Evolutionary conservation across 2,329 filamentous ascomycete genomes (phyloP).

Genomic region (Madurella mycetomatis): DNA sequence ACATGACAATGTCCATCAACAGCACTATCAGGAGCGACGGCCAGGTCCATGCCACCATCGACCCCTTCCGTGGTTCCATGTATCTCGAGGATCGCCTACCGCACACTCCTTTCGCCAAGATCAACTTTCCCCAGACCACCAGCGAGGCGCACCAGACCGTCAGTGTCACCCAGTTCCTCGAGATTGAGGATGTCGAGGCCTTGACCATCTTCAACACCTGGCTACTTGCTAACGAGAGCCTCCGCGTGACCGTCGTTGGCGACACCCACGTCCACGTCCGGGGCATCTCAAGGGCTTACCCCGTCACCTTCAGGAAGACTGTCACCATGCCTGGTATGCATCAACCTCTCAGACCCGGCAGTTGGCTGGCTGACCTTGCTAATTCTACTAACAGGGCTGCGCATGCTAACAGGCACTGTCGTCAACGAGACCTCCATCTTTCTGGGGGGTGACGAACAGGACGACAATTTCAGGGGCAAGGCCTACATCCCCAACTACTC

Average conservation of each 20-base stretch:
- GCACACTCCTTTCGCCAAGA: conserved; percentile 45
- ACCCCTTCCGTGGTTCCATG: conserved; percentile 49
- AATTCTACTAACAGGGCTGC: conserved; percentile 36
- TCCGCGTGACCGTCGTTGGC: conserved; percentile 49
- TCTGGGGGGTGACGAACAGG: conserved; percentile 36
- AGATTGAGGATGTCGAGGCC: conserved; percentile 43
- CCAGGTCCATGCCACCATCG: conserved; percentile 48
- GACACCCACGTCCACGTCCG: conserved; percentile 48
- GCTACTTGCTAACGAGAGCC: conserved; percentile 47
- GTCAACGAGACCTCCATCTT: conserved; percentile 49
- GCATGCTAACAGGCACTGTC: conserved; percentile 51
- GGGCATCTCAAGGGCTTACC: conserved; percentile 45
- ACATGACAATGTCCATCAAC: conserved; percentile 51
- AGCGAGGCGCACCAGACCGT: conserved; percentile 46
- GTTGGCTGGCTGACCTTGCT: background rate
- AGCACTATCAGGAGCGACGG: conserved; percentile 51
- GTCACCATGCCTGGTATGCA: conserved; percentile 40
- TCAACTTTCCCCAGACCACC: conserved; percentile 50
- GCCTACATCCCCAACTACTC: conserved; percentile 61
- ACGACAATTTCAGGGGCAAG: conserved; percentile 58
- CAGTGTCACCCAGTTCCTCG: conserved; percentile 47
- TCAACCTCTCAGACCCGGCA: background rate
- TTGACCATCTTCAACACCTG: conserved; percentile 53
- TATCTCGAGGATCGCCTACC: conserved; percentile 48
- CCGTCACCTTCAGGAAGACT: conserved; percentile 54